These are phyloP conservation scores for Peronosclerospora sorghi DNA, from an alignment of 352 stramenopile species.

Conservation along the genomic window DNA sequence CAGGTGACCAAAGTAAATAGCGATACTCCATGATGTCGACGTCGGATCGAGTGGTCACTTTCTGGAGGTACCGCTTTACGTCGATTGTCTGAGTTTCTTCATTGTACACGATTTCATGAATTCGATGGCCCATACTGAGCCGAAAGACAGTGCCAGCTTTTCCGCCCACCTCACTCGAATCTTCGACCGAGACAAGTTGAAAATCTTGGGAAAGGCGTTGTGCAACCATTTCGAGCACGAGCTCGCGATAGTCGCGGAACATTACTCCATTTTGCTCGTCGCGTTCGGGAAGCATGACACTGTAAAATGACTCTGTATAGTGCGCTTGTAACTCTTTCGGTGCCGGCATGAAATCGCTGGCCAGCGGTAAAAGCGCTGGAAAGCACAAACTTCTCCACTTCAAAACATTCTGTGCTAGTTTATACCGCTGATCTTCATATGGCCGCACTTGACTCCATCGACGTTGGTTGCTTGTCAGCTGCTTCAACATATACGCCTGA, in stretches of 20 bases:
- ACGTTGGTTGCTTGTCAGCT: slow-evolving; percentile 88
- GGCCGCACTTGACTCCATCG: slow-evolving; percentile 93
- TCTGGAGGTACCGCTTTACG: slow-evolving; percentile 75
- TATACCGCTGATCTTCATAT: slow-evolving; percentile 39
- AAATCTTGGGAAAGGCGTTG: slow-evolving; percentile 81
- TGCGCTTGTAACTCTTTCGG: slow-evolving; percentile 67
- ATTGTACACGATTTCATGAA: slow-evolving; percentile 84
- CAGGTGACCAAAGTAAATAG: slow-evolving; percentile 69
- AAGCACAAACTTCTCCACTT: slow-evolving; percentile 97
- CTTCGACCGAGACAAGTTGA: slow-evolving; percentile 65
- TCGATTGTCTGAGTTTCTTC: slow-evolving; percentile 79
- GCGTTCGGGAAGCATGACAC: slow-evolving; percentile 58
- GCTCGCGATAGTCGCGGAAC: slow-evolving; percentile 64
- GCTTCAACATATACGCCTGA: slow-evolving; percentile 62
- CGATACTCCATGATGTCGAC: slow-evolving; percentile 77
- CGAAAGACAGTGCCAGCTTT: slow-evolving; percentile 38
- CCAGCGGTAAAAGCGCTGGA: slow-evolving; percentile 89
- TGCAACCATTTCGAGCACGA: slow-evolving; percentile 80
- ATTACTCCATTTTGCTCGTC: slow-evolving; percentile 54
- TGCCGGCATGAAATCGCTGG: slow-evolving; percentile 83
- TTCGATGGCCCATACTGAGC: slow-evolving; percentile 81
- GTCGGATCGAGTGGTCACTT: slow-evolving; percentile 44
- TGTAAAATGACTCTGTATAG: slow-evolving; percentile 84
- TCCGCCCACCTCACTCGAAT: slow-evolving; percentile 19
- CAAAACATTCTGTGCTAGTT: slow-evolving; percentile 78